Evolutionary conservation across 192 early-diverging fungal species (phyloP).

Genomic region (Podila minutissima): DNA sequence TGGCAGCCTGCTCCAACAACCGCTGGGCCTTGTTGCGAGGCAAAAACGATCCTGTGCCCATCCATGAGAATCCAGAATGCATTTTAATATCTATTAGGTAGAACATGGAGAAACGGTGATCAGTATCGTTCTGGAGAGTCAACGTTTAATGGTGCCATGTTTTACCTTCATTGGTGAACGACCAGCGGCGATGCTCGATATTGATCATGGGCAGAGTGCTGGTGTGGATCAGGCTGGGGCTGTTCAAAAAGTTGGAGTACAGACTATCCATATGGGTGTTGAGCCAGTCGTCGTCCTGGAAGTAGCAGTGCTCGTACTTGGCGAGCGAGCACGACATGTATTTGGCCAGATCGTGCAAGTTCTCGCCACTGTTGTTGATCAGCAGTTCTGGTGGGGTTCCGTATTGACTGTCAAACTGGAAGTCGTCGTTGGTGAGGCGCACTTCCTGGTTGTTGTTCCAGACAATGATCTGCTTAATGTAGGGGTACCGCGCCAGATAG

Average conservation of each 20-base stretch:
- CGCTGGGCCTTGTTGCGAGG: constrained; percentile 59
- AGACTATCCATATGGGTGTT: constrained; percentile 64
- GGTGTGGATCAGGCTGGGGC: constrained; percentile 63
- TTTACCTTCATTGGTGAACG: constrained; percentile 61
- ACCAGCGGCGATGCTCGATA: constrained; percentile 61
- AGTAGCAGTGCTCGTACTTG: constrained; percentile 63
- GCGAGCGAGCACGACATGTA: constrained; percentile 64
- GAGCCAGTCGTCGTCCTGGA: constrained; percentile 67
- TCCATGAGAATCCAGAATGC: constrained; percentile 65
- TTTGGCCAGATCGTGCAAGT: constrained; percentile 62
- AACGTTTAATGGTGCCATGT: not conserved
- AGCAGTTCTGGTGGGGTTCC: constrained; percentile 41
- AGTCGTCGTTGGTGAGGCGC: constrained; percentile 30
- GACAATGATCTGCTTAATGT: constrained; percentile 63
- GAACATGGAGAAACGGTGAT: too few species aligned
- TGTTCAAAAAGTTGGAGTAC: constrained; percentile 65
- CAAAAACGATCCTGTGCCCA: constrained; percentile 61
- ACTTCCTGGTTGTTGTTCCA: constrained; percentile 58
- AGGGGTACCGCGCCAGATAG: constrained; percentile 61
- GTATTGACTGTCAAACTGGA: constrained; percentile 25
- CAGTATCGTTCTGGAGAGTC: too few species aligned
- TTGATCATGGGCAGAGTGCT: constrained; percentile 60
- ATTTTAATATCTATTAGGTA: constrained; percentile 49
- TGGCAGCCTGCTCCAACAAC: constrained; percentile 62
- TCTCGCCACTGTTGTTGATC: constrained; percentile 58